Evolutionary conservation across 225 moss, liverwort and hornwort genomes (phyloP), one percentile per base, ranked within the genome.

Genomic region (Pleurozium schreberi): DNA sequence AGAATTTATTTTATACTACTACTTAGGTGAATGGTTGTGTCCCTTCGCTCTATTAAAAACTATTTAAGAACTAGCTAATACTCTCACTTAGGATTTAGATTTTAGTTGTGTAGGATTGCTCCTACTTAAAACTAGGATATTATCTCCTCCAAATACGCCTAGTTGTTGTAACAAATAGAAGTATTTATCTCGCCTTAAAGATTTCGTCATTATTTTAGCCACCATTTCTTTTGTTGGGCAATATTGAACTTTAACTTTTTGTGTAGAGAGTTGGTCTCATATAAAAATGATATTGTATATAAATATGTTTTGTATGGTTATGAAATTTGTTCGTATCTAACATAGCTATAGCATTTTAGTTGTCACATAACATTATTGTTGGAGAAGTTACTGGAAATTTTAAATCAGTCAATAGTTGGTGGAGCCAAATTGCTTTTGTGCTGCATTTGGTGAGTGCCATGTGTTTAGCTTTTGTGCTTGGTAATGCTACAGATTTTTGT

Each of bases 331-430:
- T 65, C 2, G 20, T 33, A 0, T 82, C 13, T 33, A 82, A 63
- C 20, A 45, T 63, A 45, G 62, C 81, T 8, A 61, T 63, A 5
- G 33, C 33, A 63, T 14, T 82, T 82, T 82, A 21, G 9, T 82
- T 82, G 9, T 81, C 31, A 62, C 62, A 81, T 14, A 38, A 74
- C 18, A 49, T 31, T 18, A 4, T 74, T 47, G 31, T 74, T 47
- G 19, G 31, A 6, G 31, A 45, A 2, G 0, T 73, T 10, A 45
- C 28, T 73, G 10, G 47, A 49, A 33, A 31, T 6, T 49, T 0
- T 18, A 33, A 33, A 75, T 75, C 12, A 4, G 0, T 19, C 4
- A 75, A 49, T 0, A 75, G 19, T 49, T 3, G 1, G 0, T 4
- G 4, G 49, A 49, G 49, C 75, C 75, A 75, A 11, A 75, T 33